These are phyloP conservation scores for Tetratostichococcus sp. DNA, from an alignment of 139 green algal genomes.

Conservation along the genomic window DNA sequence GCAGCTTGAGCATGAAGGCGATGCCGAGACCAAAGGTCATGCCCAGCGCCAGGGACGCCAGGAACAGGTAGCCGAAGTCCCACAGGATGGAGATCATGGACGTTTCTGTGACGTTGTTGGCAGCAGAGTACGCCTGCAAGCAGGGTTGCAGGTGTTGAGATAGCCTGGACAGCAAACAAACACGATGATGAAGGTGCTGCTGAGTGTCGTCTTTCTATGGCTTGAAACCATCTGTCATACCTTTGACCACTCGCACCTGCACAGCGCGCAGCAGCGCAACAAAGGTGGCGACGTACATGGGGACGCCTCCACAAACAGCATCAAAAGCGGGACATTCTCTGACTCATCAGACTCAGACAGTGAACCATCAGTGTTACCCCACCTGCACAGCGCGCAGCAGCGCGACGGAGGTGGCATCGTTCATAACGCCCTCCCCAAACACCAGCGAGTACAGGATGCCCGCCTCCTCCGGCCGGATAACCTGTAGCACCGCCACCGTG, in stretches of 20 bases:
- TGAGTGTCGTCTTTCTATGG: no score
- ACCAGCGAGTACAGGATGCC: slow-evolving; percentile 79
- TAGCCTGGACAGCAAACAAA: neutral
- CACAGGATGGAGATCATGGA: slow-evolving; percentile 25
- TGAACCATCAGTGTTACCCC: no score
- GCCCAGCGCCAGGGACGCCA: slow-evolving; percentile 26
- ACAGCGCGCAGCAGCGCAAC: slow-evolving; percentile 73
- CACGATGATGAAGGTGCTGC: no score
- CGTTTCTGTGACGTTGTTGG: neutral
- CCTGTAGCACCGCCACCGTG: slow-evolving; percentile 82
- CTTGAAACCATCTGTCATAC: no score
- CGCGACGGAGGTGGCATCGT: slow-evolving; percentile 85
- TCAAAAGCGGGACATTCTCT: slow-evolving; percentile 78
- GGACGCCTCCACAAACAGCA: slow-evolving; percentile 90
- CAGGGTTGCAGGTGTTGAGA: neutral
- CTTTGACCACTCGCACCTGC: slow-evolving; percentile 19
- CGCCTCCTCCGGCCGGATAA: slow-evolving; percentile 47
- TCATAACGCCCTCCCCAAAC: slow-evolving; percentile 91
- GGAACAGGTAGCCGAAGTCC: slow-evolving; percentile 42
- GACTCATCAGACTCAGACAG: no score
- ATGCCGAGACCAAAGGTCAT: slow-evolving; percentile 35
- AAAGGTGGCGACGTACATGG: slow-evolving; percentile 88
- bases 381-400: slow-evolving; percentile 74
- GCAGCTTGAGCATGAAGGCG: slow-evolving; percentile 29
- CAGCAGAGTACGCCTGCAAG: slow-evolving; percentile 11